Evolutionary conservation across 1,284 basidiomycete species (phyloP), one percentile per base, ranked within the genome.

Genomic region (Exobasidium rhododendri): DNA sequence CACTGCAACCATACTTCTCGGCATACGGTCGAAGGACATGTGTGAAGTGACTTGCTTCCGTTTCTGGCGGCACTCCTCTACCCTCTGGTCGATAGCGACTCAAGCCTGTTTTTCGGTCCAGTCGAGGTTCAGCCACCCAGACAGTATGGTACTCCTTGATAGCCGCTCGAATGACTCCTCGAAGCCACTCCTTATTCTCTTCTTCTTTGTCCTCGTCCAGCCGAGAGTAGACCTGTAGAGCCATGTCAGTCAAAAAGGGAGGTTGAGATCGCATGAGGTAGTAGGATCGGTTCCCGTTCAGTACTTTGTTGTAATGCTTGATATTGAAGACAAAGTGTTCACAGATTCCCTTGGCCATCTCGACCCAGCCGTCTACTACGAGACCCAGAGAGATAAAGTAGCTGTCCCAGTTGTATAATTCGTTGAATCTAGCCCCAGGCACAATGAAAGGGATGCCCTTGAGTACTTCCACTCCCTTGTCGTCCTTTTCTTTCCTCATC

Each of bases 281-380:
- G 68, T 79, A 79, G 32, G 76, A 71, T 24, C 77, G 70, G 60
- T 77, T 79, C 24, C 75, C 78, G 67, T 80, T 79, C 59, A 79
- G 65, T 46, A 80, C 75, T 80, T 94, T 97, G 83, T 90, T 89
- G 80, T 97, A 97, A 82, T 97, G 91, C 81, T 88, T 92, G 84
- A 98, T 97, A 84, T 98, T 92, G 80, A 98, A 98, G 77, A 97
- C 90, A 82, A 97, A 98, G 81, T 98, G 94, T 66, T 97, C 94
- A 52, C 97, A 92, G 85, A 96, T 94, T 71, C 91, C 91, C 82
- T 92, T 92, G 6, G 94, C 94, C 85, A 97, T 90, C 67, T 89
- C 86, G 45, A 96, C 86, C 75, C 93, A 88, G 29, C 92, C 93
- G 80, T 98, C 94, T 26, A 97, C 91, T 22, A 98, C 86, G 4